Conservation (phyloP, 192 early-diverging fungal genomes). For the Coemansia sp. region DNA sequence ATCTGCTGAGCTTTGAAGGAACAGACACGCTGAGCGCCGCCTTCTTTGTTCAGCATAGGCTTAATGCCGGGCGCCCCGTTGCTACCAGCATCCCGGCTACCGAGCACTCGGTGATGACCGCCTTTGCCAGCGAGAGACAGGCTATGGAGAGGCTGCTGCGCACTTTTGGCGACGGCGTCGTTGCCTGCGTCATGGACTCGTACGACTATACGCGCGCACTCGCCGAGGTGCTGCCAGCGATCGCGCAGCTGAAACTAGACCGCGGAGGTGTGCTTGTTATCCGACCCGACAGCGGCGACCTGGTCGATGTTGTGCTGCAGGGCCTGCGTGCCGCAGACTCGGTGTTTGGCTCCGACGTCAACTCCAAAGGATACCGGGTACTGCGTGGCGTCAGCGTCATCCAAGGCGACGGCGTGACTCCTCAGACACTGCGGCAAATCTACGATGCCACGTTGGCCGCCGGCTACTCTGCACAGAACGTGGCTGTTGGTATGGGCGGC, state of each 20-base stretch:
- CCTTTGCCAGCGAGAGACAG: conserved; percentile 67
- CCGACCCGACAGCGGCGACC: conserved; percentile 85
- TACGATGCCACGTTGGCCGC: conserved; percentile 59
- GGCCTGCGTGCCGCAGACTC: conserved; percentile 70
- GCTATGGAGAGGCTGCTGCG: conserved; percentile 71
- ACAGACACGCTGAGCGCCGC: conserved; percentile 81
- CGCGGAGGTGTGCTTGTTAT: conserved; percentile 81
- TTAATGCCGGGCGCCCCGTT: conserved; percentile 75
- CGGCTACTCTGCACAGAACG: conserved; percentile 72
- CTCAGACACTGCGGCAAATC: conserved; percentile 58
- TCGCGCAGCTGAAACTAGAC: conserved; percentile 67
- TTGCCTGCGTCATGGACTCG: conserved; percentile 89
- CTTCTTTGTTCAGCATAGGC: conserved; percentile 73
- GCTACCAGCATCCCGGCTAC: conserved; percentile 83
- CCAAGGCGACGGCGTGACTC: conserved; percentile 82
- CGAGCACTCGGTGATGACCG: conserved; percentile 90
- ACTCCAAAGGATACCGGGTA: conserved; percentile 79
- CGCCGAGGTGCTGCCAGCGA: conserved; percentile 69
- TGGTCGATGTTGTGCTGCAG: conserved; percentile 71
- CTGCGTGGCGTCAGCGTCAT: conserved; percentile 73
- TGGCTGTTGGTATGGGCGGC: conserved; percentile 87
- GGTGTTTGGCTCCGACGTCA: conserved; percentile 70
- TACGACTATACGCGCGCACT: conserved; percentile 82
- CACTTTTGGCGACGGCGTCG: conserved; percentile 70
- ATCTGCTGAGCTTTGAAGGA: conserved; percentile 81